Evolutionary conservation across 148 eudicot genomes (phyloP), one percentile per base, ranked within the genome.

Genomic region (Selenicereus undatus): DNA sequence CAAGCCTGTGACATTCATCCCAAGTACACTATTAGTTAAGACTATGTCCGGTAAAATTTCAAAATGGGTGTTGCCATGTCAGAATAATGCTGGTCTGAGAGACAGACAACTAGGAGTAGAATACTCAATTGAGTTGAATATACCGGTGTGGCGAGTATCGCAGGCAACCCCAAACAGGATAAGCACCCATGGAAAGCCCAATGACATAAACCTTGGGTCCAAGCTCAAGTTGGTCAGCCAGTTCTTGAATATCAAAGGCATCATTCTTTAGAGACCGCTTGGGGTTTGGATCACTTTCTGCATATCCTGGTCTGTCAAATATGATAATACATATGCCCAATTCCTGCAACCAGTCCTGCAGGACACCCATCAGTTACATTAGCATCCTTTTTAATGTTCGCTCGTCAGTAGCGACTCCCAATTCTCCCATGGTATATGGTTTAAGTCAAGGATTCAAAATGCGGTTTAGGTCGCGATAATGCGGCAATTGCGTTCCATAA

Each of bases 251-350:
- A 27, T 66, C 71, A 26, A 66, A 66, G 36, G 87, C 84, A 62
- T 85, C 85, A 60, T 39, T 78, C 74, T 86, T 83, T 69, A 83
- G 79, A 13, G 88, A 83, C 50, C 86, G 82, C 10, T 75, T 30
- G 5, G 88, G 86, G 79, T 86, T 83, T 72, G 88, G 88, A 78
- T 86, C 88, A 62, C 88, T 86, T 70, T 66, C 71, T 66, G 35
- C 71, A 66, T 66, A 66, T 66, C 35, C 88, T 11, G 71, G 71
- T 26, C 71, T 66, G 68, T 66, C 71, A n/a, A 66, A 66, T 66
- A 32, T 66, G 51, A 83, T 56, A 18, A 83, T 24, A 76, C 32
- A 83, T 51, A 86, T 51, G 13, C 84, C 75, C 80, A 78, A 30
- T 42, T 81, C 79, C 70, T 83, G 77, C 86, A 86, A 80, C 76